Evolutionary conservation across 2,329 filamentous ascomycete species (phyloP), one percentile per base, ranked within the genome.

Genomic region (Neonectria ditissima): DNA sequence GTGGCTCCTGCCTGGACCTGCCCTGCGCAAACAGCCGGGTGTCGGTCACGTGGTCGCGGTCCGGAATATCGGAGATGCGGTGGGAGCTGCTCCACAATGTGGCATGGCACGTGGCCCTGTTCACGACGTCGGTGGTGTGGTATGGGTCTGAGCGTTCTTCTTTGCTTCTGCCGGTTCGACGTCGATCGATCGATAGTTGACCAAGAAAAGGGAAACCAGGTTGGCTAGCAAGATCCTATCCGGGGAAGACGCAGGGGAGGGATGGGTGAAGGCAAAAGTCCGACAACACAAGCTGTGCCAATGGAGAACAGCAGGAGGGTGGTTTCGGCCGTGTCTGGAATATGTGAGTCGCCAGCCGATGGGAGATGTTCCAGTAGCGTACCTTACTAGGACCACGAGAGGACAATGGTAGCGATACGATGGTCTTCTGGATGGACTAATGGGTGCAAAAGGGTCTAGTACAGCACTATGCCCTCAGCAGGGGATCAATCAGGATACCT

Each of bases 1-100:
- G 44, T 70, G 60, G 60, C 52, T 63, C 55, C 60, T 48, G 47
- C 54, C 18, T 62, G 41, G 59, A 8, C 54, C 30, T 39, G 53
- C 53, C 52, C 48, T 55, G 30, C 68, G 66, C 47, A 69, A 66
- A 59, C 69, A 67, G 64, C n/a, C n/a, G n/a, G n/a, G 13, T 18
- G 32, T 30, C 41, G 37, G 47, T 72, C 69, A 72, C 69, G 69
- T 72, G 13, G 32, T 13, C 5, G 28, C 14, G 45, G 26, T 26
- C 24, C 48, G 58, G 53, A 37, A 18, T 10, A 11, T 26, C 55
- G 60, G 54, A 48, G 24, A 2, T 14, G 43, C 60, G 60, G 55
- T 55, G 50, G 14, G 50, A 26, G 50, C 57, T 59, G 59, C 30
- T 63, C 55, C 55, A 55, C 2, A 37, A 13, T 9, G 47, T 50